phyloP scores from a whole-genome alignment of 768 basidiomycete genomes.

The Exidia glandulosa region DNA sequence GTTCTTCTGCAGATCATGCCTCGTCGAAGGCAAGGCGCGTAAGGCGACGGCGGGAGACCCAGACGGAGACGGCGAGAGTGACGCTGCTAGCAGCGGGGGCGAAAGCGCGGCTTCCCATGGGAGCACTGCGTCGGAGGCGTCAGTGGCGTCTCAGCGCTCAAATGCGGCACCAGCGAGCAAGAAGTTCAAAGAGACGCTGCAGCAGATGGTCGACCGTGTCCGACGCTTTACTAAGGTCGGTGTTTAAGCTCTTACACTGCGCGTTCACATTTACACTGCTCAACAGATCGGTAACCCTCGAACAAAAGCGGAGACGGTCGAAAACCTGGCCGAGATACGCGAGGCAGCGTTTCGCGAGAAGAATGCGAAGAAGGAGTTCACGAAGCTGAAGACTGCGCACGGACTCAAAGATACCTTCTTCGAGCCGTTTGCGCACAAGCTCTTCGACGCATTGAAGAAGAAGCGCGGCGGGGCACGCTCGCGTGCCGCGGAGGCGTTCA shows the following conservation, averaged over 20 bases:
- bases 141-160: background rate
- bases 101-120: background rate
- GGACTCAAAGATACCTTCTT: background rate
- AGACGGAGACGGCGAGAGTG: background rate
- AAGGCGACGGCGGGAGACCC: background rate
- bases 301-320: background rate
- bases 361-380: background rate
- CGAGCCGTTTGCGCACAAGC: background rate
- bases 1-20: conserved; percentile 15
- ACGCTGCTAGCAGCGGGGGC: background rate
- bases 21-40: background rate
- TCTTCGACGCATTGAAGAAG: background rate
- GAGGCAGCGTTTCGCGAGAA: background rate
- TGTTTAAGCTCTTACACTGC: background rate
- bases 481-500: background rate
- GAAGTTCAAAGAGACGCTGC: background rate
- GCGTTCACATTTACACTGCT: background rate
- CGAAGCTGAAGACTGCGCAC: background rate
- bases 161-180: background rate
- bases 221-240: background rate
- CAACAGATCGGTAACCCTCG: background rate
- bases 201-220: background rate
- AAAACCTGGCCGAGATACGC: background rate
- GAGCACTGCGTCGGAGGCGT: background rate
- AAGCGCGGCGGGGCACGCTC: background rate